Evolutionary conservation across 495 filamentous ascomycete genomes (phyloP), one percentile per base, ranked within the genome.

Genomic region (Aspergillus baeticus): DNA sequence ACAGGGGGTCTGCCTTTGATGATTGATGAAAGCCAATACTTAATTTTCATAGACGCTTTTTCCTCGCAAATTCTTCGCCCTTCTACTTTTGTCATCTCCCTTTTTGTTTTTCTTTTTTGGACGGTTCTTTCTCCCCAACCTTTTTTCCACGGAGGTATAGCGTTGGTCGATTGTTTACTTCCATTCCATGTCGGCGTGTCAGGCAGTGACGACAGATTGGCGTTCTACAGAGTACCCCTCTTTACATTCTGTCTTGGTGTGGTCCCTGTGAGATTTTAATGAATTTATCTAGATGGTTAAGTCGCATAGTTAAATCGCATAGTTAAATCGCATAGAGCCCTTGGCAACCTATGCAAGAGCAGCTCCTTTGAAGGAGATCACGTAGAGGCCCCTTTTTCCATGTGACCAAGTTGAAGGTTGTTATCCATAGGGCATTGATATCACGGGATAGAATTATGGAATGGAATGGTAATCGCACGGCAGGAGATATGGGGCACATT

Each of bases 41-140:
- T 58, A n/a, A 45, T 37, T 48, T 55, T 42, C 34, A 33, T 47
- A 50, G 34, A 50, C 34, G 33, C 23, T 14, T 42, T 43, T 20
- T n/a, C 18, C 15, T 52, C 36, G 22, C 1, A 29, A 45, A 45
- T 41, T 34, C 20, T 14, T 20, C 22, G 13, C 15, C n/a, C n/a
- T 36, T 35, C 14, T 31, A 15, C 29, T 37, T 36, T 49, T 54
- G 42, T 31, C 23, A 13, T 47, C 21, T 34, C 2, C 44, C 4
- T 26, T 39, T 36, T 7, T 50, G 45, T 21, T 37, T 15, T 48
- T 20, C 31, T 49, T 17, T 26, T 58, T 55, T 52, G 35, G 35
- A 17, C 15, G 23, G 20, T 33, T 51, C 7, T 29, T 14, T 21
- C 37, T 20, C 22, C 10, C 20, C 10, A 8, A 43, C 20, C 6